Percentiles rank a stretch among this genome's conserved stretches.
Evolutionary conservation across 1,284 basidiomycete species (phyloP).

Genomic region (Melampsora allii-populina): DNA sequence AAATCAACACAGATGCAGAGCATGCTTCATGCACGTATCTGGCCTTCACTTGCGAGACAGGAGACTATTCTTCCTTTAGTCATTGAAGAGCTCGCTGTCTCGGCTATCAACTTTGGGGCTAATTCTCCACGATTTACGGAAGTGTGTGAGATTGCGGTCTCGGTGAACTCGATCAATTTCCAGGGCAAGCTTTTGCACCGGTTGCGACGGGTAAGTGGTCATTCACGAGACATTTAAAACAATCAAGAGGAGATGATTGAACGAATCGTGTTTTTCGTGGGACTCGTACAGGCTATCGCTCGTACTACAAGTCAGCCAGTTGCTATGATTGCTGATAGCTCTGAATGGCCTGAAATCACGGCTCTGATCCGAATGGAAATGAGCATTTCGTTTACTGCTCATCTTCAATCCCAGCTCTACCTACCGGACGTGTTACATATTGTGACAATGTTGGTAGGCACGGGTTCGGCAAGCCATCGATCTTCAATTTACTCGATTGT

Average conservation of each 20-base stretch:
- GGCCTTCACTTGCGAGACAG: slow-evolving; percentile 39
- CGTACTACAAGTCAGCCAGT: slow-evolving; percentile 67
- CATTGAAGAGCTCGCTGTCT: slow-evolving; percentile 71
- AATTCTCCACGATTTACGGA: slow-evolving; percentile 71
- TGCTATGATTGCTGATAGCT: slow-evolving; percentile 64
- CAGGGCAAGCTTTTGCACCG: slow-evolving; percentile 72
- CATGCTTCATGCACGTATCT: slow-evolving; percentile 33
- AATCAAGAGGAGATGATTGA: slow-evolving; percentile 10
- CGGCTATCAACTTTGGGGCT: slow-evolving; percentile 73
- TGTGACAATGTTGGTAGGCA: slow-evolving; percentile 68
- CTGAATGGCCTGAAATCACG: slow-evolving; percentile 78
- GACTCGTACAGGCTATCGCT: slow-evolving; percentile 61
- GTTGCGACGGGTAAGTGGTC: slow-evolving; percentile 64
- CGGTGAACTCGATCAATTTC: slow-evolving; percentile 70
- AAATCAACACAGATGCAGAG: slow-evolving; percentile 18
- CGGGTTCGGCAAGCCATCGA: slow-evolving; percentile 68
- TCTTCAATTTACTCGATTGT: slow-evolving; percentile 75
- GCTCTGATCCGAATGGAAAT: slow-evolving; percentile 70
- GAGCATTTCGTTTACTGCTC: slow-evolving; percentile 67
- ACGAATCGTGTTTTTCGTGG: slow-evolving; percentile 9
- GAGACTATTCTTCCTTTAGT: slow-evolving; percentile 60
- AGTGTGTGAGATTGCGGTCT: slow-evolving; percentile 68
- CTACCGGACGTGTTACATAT: slow-evolving; percentile 77
- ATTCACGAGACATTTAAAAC: slow-evolving; percentile 7
- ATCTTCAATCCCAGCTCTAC: slow-evolving; percentile 64